Evolutionary conservation across 116 monocot species (phyloP).

Genomic region (Posidonia oceanica): DNA sequence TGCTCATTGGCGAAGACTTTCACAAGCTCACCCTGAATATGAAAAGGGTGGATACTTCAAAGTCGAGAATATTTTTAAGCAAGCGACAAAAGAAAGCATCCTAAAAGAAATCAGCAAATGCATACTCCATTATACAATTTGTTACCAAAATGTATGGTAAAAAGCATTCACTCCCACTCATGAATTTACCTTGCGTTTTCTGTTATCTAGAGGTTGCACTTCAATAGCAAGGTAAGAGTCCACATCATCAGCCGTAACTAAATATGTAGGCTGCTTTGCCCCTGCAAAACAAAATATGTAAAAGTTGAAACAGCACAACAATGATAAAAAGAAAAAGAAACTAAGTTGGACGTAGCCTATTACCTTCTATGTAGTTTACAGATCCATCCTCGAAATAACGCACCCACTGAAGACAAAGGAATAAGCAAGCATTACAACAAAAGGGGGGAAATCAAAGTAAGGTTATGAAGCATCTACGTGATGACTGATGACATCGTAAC

Average conservation of each 20-base stretch:
- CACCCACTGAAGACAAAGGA: slow-evolving; percentile 56
- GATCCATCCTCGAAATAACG: slow-evolving; percentile 92
- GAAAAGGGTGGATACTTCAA: not conserved
- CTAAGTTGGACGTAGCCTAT: slow-evolving; percentile 9
- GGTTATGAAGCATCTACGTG: not conserved
- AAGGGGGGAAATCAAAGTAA: not conserved
- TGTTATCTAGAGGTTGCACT: slow-evolving; percentile 86
- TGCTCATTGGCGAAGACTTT: slow-evolving; percentile 84
- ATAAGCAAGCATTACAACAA: not conserved
- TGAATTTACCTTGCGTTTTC: slow-evolving; percentile 72
- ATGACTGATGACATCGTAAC: not conserved
- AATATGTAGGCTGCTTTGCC: slow-evolving; percentile 80
- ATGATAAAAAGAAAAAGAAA: not conserved
- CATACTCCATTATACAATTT: no score
- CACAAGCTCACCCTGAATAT: slow-evolving; percentile 74
- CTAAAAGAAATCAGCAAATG: no score
- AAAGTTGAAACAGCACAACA: not conserved
- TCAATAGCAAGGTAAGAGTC: slow-evolving; percentile 88
- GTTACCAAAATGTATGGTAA: no score
- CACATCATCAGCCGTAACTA: slow-evolving; percentile 97
- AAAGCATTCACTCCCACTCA: not conserved
- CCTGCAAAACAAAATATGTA: slow-evolving; percentile 22
- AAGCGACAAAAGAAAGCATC: no score
- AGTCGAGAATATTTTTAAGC: not conserved
- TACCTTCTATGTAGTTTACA: slow-evolving; percentile 87